These are phyloP conservation scores for Pichia sp. DNA, from an alignment of 1,139 yeast species.

Conservation along the genomic window DNA sequence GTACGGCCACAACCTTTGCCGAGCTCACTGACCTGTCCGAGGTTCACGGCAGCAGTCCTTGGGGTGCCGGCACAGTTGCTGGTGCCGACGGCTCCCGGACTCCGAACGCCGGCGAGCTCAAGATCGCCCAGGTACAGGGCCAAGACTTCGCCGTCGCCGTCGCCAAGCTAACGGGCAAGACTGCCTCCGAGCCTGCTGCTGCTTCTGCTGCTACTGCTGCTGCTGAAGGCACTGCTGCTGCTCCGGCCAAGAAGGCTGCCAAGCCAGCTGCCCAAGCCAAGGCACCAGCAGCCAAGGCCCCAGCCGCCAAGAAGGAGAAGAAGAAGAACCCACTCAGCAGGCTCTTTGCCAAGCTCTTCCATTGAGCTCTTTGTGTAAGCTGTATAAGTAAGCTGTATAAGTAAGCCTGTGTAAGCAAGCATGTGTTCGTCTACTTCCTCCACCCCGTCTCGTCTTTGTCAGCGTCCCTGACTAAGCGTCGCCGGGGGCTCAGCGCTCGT, in stretches of 20 bases:
- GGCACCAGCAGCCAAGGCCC: background rate
- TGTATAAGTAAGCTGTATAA: background rate
- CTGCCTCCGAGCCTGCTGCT: background rate
- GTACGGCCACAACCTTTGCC: conserved; percentile 39
- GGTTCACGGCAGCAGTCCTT: conserved; percentile 46
- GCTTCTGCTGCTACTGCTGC: background rate
- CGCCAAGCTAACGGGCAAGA: conserved; percentile 18
- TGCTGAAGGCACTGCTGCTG: background rate
- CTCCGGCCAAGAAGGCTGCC: conserved; percentile 1
- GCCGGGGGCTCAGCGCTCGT: conserved; percentile 2
- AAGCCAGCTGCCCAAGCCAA: conserved; percentile 5
- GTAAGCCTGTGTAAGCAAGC: background rate
- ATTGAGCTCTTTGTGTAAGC: conserved; percentile 1
- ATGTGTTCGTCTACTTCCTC: too few relatives aligned
- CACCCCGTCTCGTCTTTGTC: too few relatives aligned
- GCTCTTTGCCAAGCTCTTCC: conserved; percentile 14
- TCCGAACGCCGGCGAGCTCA: conserved; percentile 39
- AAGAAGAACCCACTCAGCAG: conserved; percentile 12
- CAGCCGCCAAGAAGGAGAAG: conserved; percentile 2
- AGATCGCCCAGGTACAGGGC: conserved; percentile 43
- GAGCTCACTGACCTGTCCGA: conserved; percentile 37
- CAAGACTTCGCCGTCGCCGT: conserved; percentile 38
- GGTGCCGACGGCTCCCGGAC: conserved; percentile 47
- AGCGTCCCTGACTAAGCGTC: background rate
- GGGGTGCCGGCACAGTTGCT: conserved; percentile 50